Evolutionary conservation across 2,329 filamentous ascomycete species (phyloP), one percentile per base, ranked within the genome.

Genomic region (Neofusicoccum cordaticola): DNA sequence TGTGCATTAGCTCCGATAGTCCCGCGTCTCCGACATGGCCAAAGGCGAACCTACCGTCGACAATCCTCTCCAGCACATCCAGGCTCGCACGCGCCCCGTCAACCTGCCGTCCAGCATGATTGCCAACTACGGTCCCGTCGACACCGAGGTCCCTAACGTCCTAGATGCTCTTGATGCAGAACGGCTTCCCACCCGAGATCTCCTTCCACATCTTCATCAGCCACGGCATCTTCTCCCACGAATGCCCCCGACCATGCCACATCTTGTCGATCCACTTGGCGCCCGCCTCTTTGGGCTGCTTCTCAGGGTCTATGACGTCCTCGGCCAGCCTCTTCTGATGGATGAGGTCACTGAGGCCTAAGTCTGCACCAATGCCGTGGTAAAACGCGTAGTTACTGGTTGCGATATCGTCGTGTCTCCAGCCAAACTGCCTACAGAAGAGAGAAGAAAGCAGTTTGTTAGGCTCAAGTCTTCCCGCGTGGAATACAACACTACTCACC

Each of bases 111-210:
- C 89, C 89, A 1, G 89, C 90, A 72, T 92, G 90, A 69, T 92
- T 92, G 13, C 83, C 86, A 1, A 92, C 79, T 1, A 92, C 82
- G 53, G 92, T 89, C 0, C 86, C 89, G 68, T 91, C 85, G 2
- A 85, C 84, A 0, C 87, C 88, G 12, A 82, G 71, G 73, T 92
- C 90, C 45, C 81, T 79, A 0, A 85, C 84, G 13, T 84, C 85
- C 77, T 91, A 88, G n/a, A 92, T 85, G 0, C 89, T 89, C 74
- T 92, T 92, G 31, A 92, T 74, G 56, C 68, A 88, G 78, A 80
- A 91, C 68, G 71, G 87, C 78, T 83, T 82, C 7, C 86, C 80
- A 0, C 83, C 83, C 1, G 76, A 81, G 37, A 85, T 83, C 65
- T 80, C 77, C 73, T 80, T 82, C 79, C 87, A 85, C 22, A 83